Evolutionary conservation across 805 yeast genomes (phyloP).

Genomic region (Suhomyces xylopsoci): DNA sequence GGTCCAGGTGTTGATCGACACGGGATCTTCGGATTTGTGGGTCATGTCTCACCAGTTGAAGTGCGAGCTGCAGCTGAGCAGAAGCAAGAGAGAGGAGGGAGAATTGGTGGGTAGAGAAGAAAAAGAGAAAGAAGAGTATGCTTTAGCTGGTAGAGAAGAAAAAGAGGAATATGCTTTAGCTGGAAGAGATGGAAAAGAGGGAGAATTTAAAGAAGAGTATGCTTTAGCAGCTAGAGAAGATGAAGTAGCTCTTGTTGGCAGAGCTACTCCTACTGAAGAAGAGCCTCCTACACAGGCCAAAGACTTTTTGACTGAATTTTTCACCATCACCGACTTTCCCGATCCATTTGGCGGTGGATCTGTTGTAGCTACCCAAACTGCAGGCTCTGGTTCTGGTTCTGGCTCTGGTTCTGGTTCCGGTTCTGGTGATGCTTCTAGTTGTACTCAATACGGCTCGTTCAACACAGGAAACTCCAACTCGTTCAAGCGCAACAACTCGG

Average conservation of each 20-base stretch:
- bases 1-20: slow-evolving; percentile 35
- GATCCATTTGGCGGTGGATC: background rate
- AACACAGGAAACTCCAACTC: slow-evolving; percentile 37
- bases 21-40: slow-evolving; percentile 45
- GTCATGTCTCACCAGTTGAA: slow-evolving; percentile 20
- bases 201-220: no score
- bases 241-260: background rate
- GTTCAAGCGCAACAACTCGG: slow-evolving; percentile 40
- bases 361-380: background rate
- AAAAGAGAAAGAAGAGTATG: background rate
- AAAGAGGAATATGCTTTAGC: no score
- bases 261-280: background rate
- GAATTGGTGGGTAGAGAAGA: no score
- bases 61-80: background rate
- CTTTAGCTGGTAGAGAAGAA: background rate
- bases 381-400: background rate
- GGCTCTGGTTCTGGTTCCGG: background rate
- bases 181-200: background rate
- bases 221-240: background rate
- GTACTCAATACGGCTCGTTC: slow-evolving; percentile 49
- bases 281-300: background rate
- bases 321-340: background rate
- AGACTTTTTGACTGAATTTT: background rate
- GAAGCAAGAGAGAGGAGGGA: background rate
- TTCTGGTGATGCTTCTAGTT: slow-evolving; percentile 12